These are phyloP conservation scores for Brassica carinata DNA, from an alignment of 345 rosid species.

Conservation along the genomic window DNA sequence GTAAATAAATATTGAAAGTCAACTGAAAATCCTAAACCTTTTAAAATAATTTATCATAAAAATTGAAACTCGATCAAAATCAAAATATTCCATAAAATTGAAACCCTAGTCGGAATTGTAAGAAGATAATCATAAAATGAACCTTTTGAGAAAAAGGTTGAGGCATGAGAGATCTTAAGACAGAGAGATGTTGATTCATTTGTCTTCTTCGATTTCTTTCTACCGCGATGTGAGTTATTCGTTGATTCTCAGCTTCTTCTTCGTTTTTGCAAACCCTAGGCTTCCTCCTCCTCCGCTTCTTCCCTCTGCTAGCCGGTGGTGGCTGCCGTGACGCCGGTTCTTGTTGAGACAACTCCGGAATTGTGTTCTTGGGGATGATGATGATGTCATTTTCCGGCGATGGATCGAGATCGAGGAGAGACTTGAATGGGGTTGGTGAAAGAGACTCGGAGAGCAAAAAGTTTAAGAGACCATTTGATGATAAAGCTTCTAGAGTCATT, in stretches of 20 bases:
- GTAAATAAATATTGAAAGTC: not conserved
- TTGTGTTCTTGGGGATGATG: conserved; percentile 2
- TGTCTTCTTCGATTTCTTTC: conserved; percentile 90
- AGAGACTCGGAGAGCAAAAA: conserved; percentile 65
- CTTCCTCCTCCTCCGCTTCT: conserved; percentile 73
- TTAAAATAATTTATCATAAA: not conserved
- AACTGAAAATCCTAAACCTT: not conserved
- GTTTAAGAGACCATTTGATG: conserved; percentile 69
- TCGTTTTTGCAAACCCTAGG: conserved; percentile 76
- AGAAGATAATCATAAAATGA: not conserved
- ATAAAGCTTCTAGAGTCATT: conserved; percentile 67
- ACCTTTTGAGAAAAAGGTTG: conserved; percentile 84
- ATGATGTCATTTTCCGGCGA: conserved; percentile 31
- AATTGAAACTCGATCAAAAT: not conserved
- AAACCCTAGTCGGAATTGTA: conserved; percentile 16
- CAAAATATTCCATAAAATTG: not conserved
- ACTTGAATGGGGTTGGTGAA: conserved; percentile 54
- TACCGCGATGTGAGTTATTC: conserved; percentile 93
- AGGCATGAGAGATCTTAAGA: conserved; percentile 86
- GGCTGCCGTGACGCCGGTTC: conserved; percentile 21
- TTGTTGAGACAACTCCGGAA: conserved; percentile 1
- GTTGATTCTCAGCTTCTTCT: conserved; percentile 82
- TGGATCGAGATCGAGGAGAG: conserved; percentile 40
- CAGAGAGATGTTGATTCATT: conserved; percentile 84
- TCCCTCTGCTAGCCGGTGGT: conserved; percentile 48